Evolutionary conservation across 768 basidiomycete species (phyloP), one percentile per base, ranked within the genome.

Genomic region (Chalciporus pseudorubinellus): DNA sequence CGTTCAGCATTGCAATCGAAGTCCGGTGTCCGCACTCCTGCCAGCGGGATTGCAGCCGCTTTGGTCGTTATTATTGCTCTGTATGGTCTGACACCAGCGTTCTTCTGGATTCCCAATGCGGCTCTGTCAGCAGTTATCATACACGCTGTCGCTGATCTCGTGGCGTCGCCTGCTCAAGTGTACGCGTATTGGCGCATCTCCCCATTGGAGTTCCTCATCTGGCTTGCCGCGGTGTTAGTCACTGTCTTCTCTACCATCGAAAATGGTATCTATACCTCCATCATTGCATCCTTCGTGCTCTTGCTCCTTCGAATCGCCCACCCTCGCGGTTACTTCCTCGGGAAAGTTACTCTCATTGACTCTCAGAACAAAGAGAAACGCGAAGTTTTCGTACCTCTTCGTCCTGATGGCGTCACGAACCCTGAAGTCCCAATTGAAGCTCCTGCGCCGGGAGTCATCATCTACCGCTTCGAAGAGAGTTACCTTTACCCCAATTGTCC

Each of bases 1-100:
- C 89, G 97, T n/a, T 90, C 94, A 3, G 97, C 97, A 2, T 76
- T 99, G 64, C 94, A 97, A 71, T 84, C 90, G 26, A 98, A 95
- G 70, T 95, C 92, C 0, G 97, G 97, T 43, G 95, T 98, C n/a
- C 83, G 95, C 46, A 98, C 97, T 3, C 97, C 97, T 8, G 77
- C 86, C 10, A 93, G 90, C 11, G 97, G 97, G 50, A 77, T 94
- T 51, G 65, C 89, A 58, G 88, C 92, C 19, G 87, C 91, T 22
- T 67, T 95, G 33, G 85, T 95, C 40, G 95, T 98, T 59, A 78
- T 98, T 50, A 86, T 98, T 52, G 93, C 97, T 0, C 74, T 99
- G 9, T 99, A 99, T 67, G 95, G 94, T 34, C 78, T 98, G 38
- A 95, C 95, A 0, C 82, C 84, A 20, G 92, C 93, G 33, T 95